phyloP scores from a whole-genome alignment of 2,329 filamentous ascomycete genomes.

The Chrysoporthe austroafricana region DNA sequence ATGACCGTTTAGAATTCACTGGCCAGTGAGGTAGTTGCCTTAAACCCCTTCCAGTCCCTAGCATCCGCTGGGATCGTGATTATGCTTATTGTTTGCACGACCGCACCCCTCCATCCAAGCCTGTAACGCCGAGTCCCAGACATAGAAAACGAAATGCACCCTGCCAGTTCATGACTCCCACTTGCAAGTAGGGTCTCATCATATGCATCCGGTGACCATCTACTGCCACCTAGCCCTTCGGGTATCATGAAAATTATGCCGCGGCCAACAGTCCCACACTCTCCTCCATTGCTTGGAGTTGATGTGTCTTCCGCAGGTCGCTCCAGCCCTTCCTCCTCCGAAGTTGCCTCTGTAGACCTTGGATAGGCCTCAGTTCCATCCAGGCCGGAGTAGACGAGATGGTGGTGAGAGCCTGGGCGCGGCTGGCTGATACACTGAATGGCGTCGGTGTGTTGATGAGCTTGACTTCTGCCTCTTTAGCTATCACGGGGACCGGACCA shows the following conservation, averaged over 20 bases:
- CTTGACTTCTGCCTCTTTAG: constrained; percentile 7
- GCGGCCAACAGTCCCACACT: constrained; percentile 7
- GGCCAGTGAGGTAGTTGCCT: background rate
- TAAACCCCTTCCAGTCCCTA: background rate
- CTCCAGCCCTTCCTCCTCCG: constrained; percentile 21
- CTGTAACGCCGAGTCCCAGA: background rate
- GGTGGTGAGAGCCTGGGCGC: background rate
- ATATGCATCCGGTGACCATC: background rate
- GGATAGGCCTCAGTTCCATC: constrained; percentile 15
- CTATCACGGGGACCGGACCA: constrained; percentile 11
- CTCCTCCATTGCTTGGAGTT: constrained; percentile 13
- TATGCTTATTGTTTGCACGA: background rate
- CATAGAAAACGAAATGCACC: background rate
- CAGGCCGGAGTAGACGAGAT: constrained; percentile 1
- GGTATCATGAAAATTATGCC: background rate
- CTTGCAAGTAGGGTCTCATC: background rate
- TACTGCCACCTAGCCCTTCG: background rate
- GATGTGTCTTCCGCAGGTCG: constrained; percentile 3
- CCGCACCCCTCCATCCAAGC: background rate
- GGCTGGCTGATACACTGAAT: constrained; percentile 14
- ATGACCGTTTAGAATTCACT: background rate
- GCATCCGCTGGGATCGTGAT: background rate
- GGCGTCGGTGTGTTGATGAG: constrained; percentile 15
- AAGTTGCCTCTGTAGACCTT: constrained; percentile 9
- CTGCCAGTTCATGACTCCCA: background rate